Evolutionary conservation across 257 asterid genomes (phyloP).

Genomic region (Marsdenia floribunda): DNA sequence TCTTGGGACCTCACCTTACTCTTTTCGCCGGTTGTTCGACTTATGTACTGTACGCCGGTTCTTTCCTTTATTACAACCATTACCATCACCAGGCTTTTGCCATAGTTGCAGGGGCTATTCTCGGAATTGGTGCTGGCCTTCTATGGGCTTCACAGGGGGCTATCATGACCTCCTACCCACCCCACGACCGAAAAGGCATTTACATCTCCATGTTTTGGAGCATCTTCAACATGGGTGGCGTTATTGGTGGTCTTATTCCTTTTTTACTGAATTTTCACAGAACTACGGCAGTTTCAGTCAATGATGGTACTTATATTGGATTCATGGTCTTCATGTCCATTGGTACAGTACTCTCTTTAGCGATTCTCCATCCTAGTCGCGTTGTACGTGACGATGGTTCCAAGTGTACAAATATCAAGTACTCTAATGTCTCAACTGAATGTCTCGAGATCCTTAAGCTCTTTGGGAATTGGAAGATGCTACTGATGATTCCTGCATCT

Average conservation of each 20-base stretch:
- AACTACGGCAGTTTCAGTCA: constrained; percentile 57
- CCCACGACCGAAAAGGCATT: constrained; percentile 69
- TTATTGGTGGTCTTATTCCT: constrained; percentile 82
- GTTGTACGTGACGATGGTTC: constrained; percentile 77
- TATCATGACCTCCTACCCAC: constrained; percentile 92
- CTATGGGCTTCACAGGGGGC: constrained; percentile 94
- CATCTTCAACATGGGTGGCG: constrained; percentile 89
- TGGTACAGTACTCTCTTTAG: constrained; percentile 53
- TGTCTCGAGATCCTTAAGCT: constrained; percentile 46
- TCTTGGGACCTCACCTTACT: constrained; percentile 69
- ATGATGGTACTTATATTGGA: constrained; percentile 90
- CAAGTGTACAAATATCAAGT: constrained; percentile 61
- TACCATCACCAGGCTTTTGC: constrained; percentile 68
- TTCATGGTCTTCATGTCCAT: constrained; percentile 81
- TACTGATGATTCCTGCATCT: constrained; percentile 76
- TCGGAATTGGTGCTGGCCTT: constrained; percentile 91
- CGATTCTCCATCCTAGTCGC: constrained; percentile 68
- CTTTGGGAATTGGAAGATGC: constrained; percentile 80
- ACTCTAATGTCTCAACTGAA: constrained; percentile 60
- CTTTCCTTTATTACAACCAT: constrained; percentile 85
- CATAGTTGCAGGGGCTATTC: constrained; percentile 73
- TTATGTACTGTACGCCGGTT: constrained; percentile 71
- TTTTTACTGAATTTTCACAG: constrained; percentile 51
- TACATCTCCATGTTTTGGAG: constrained; percentile 92
- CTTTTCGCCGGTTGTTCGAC: constrained; percentile 74